These are phyloP conservation scores for Mycena filopes DNA, from an alignment of 768 basidiomycete species.

Conservation along the genomic window DNA sequence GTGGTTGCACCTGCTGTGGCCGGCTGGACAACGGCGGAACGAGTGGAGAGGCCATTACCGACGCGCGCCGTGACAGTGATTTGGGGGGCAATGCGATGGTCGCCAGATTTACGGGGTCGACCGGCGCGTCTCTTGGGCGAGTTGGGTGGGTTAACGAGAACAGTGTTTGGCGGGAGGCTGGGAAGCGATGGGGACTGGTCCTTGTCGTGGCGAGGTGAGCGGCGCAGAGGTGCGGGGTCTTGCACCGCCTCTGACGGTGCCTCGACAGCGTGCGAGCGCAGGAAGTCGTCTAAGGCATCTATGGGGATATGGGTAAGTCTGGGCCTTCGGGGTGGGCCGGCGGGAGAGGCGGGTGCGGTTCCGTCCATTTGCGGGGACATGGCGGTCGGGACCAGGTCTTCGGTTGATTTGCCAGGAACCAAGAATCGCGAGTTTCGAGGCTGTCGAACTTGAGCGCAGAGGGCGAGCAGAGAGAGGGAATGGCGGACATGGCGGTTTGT, in stretches of 20 bases:
- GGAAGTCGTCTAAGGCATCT: background rate
- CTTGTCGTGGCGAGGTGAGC: background rate
- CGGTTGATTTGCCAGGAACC: too few relatives aligned
- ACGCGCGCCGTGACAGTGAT: background rate
- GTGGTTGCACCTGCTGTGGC: background rate
- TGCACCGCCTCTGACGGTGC: background rate
- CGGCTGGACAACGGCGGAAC: background rate
- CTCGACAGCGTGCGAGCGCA: background rate
- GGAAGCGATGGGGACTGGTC: background rate
- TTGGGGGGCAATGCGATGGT: background rate
- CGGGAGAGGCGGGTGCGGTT: background rate
- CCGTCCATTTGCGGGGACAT: background rate
- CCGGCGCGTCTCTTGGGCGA: background rate
- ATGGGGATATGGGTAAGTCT: background rate
- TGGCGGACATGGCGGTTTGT: too few relatives aligned
- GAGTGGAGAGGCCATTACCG: background rate
- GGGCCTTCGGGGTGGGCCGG: background rate
- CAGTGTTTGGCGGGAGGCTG: background rate
- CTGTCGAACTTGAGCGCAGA: too few relatives aligned
- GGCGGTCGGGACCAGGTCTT: too few relatives aligned
- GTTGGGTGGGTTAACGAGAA: background rate
- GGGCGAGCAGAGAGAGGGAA: too few relatives aligned
- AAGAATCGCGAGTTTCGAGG: too few relatives aligned
- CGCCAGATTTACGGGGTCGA: background rate
- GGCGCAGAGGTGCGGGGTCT: background rate